A percentile compares a stretch with the other conserved stretches of the same genome.
phyloP scores from a whole-genome alignment of 257 asterid genomes.

The Craterostigma plantagineum region DNA sequence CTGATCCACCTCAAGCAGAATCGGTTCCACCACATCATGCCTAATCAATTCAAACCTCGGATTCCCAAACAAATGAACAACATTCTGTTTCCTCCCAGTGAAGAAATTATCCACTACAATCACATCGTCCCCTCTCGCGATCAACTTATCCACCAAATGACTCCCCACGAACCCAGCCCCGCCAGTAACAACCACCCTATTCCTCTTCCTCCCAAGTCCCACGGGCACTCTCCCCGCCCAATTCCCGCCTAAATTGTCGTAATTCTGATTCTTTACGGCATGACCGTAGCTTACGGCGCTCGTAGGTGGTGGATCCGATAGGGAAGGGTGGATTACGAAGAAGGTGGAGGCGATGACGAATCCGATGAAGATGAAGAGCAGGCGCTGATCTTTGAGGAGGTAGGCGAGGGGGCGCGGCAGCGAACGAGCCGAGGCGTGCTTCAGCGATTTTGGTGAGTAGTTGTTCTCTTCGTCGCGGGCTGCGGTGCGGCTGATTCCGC shows the following conservation, averaged over 20 bases:
- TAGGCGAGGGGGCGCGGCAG: slow-evolving; percentile 63
- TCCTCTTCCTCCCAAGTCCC: slow-evolving; percentile 39
- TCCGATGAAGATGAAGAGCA: slow-evolving; percentile 61
- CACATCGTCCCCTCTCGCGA: slow-evolving; percentile 63
- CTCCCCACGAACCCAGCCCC: slow-evolving; percentile 78
- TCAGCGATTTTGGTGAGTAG: slow-evolving; percentile 69
- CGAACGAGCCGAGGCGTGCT: slow-evolving; percentile 38
- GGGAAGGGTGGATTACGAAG: slow-evolving; percentile 53
- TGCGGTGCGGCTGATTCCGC: too few relatives aligned
- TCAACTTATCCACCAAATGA: slow-evolving; percentile 60
- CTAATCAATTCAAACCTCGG: slow-evolving; percentile 59
- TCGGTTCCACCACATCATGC: slow-evolving; percentile 65
- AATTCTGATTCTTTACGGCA: slow-evolving; percentile 12
- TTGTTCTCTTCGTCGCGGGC: slow-evolving; percentile 44
- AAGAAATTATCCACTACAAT: slow-evolving; percentile 61
- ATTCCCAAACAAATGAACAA: slow-evolving; percentile 55
- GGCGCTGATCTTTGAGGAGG: slow-evolving; percentile 71
- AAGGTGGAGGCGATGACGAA: slow-evolving; percentile 61
- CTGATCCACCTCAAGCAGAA: slow-evolving; percentile 69
- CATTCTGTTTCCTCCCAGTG: slow-evolving; percentile 62
- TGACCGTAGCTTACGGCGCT: slow-evolving; percentile 7
- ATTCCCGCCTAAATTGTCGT: slow-evolving; percentile 11
- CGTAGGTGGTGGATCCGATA: slow-evolving; percentile 21
- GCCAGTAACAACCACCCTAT: slow-evolving; percentile 56
- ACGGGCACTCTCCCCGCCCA: slow-evolving; percentile 54